A percentile compares a stretch with the other conserved stretches of the same genome.
Conservation (phyloP, 768 basidiomycete species). For the Amanita subjunquillea region DNA sequence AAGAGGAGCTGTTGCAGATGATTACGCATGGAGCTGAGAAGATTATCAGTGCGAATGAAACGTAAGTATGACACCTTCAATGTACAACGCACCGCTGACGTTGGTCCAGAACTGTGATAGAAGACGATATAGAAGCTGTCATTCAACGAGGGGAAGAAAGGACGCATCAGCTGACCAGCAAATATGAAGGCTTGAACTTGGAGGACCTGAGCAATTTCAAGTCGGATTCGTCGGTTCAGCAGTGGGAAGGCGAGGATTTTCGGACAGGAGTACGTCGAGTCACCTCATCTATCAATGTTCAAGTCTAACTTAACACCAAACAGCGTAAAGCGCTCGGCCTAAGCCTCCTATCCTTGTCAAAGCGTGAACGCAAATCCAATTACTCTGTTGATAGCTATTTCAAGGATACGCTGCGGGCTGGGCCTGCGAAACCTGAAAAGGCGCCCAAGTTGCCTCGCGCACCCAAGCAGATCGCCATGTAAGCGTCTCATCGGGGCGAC, state of each 20-base stretch:
- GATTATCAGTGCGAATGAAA: conserved; percentile 76
- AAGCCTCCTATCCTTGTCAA: conserved; percentile 78
- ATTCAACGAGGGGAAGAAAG: conserved; percentile 87
- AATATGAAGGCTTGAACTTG: conserved; percentile 87
- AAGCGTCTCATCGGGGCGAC: conserved; percentile 16
- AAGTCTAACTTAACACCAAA: neutral
- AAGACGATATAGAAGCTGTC: conserved; percentile 91
- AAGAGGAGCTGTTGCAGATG: conserved; percentile 97
- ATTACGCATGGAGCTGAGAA: conserved; percentile 96
- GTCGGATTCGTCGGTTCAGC: conserved; percentile 81
- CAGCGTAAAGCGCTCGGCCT: conserved; percentile 63
- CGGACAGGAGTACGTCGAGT: conserved; percentile 46
- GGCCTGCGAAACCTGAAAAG: conserved; percentile 71
- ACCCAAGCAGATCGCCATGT: conserved; percentile 84
- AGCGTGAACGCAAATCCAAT: conserved; percentile 88
- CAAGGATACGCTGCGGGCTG: conserved; percentile 80
- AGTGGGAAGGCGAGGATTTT: conserved; percentile 97
- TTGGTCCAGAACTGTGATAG: conserved; percentile 49
- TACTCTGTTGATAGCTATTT: conserved; percentile 96
- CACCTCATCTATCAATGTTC: neutral
- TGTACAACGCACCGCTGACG: neutral
- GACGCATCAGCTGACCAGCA: conserved; percentile 78
- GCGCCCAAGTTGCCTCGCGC: conserved; percentile 75
- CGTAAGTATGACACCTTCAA: conserved; percentile 33
- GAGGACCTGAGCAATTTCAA: conserved; percentile 98